These are phyloP conservation scores for Hyaloscypha finlandica DNA, from an alignment of 495 filamentous ascomycete genomes.

Conservation along the genomic window DNA sequence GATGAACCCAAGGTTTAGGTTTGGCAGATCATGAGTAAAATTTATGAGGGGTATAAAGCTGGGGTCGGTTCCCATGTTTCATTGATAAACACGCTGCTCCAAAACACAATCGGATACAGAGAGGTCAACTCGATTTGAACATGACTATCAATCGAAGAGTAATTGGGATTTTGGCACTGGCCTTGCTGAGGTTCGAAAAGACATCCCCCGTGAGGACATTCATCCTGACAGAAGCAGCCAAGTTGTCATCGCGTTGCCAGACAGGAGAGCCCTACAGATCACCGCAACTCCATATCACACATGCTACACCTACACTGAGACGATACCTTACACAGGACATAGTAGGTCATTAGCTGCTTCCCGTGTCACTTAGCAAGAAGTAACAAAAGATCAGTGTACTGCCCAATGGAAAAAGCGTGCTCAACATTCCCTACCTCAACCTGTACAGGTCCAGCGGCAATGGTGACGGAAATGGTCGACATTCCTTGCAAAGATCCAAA, in stretches of 20 bases:
- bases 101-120: not conserved
- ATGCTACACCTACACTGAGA: constrained; percentile 25
- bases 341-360: constrained; percentile 1
- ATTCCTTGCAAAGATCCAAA: constrained; percentile 57
- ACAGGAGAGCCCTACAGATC: not conserved
- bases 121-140: not conserved
- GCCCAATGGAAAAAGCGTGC: constrained; percentile 13
- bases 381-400: constrained; percentile 10
- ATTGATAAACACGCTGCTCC: not conserved
- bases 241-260: constrained; percentile 13
- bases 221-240: constrained; percentile 10
- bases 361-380: too few relatives aligned
- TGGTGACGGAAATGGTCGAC: not conserved
- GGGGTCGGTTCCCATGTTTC: not conserved
- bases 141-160: constrained; percentile 8
- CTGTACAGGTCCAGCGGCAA: constrained; percentile 8
- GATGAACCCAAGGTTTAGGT: constrained; percentile 8
- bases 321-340: constrained; percentile 19
- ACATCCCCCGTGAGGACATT: not conserved
- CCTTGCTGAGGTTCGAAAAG: constrained; percentile 12
- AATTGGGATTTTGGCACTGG: constrained; percentile 11
- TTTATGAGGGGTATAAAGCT: constrained; percentile 8
- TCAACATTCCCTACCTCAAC: not conserved
- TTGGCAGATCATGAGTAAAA: not conserved
- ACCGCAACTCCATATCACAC: constrained; percentile 4